Conservation (phyloP, 208 protist species). For the Trichomonas vaginalis region DNA sequence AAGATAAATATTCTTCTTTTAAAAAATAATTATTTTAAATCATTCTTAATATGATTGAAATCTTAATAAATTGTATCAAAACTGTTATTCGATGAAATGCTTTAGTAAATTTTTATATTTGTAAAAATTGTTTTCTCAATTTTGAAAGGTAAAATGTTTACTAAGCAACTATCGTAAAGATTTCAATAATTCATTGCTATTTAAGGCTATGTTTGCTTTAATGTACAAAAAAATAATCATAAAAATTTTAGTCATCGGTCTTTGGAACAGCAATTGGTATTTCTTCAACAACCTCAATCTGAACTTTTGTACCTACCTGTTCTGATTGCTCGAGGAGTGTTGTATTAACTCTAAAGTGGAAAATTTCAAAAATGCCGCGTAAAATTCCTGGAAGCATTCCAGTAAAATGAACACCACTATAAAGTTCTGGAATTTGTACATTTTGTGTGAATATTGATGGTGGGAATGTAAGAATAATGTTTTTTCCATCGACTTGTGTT, state of each 20-base stretch:
- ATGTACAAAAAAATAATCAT: not conserved
- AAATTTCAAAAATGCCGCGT: not conserved
- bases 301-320: not conserved
- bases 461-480: not conserved
- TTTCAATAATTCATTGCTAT: no score
- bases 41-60: no score
- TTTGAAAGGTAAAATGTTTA: no score
- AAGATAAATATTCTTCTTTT: no score
- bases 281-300: not conserved
- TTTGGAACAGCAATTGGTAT: slow-evolving; percentile 16
- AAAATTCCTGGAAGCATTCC: not conserved
- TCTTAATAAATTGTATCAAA: no score
- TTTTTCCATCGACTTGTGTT: not conserved
- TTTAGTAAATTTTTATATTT: no score
- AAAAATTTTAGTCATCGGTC: not conserved
- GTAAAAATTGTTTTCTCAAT: no score
- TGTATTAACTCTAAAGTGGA: not conserved
- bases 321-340: not conserved
- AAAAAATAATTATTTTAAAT: no score
- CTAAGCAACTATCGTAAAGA: no score
- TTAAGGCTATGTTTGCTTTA: no score
- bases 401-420: not conserved
- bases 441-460: slow-evolving; percentile 10
- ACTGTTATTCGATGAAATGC: no score
- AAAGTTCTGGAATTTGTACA: not conserved